Conservation (phyloP, 169 alveolate species). For the Cryptosporidium tyzzeri region DNA sequence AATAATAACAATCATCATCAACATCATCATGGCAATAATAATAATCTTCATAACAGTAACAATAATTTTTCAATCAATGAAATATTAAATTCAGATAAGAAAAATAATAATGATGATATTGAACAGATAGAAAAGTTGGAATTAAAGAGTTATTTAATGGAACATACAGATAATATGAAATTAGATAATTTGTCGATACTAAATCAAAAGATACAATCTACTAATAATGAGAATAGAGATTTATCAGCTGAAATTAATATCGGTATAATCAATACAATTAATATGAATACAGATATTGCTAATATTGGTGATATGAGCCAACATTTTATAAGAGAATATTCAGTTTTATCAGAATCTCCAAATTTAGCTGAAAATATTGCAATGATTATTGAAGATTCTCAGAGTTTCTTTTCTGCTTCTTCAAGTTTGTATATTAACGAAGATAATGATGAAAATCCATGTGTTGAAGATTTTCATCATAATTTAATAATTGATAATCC, state of each 20-base stretch:
- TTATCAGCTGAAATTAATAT: slow-evolving; percentile 16
- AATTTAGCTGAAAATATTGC: slow-evolving; percentile 27
- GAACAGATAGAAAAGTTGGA: slow-evolving; percentile 29
- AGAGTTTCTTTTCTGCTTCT: slow-evolving; percentile 32
- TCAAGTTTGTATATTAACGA: slow-evolving; percentile 5
- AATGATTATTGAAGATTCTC: slow-evolving; percentile 9
- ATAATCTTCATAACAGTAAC: no score
- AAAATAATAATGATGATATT: slow-evolving; percentile 1
- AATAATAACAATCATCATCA: neutral
- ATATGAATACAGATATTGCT: slow-evolving; percentile 58
- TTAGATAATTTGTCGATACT: no score
- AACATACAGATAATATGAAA: neutral
- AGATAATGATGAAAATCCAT: neutral
- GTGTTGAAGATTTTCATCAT: slow-evolving; percentile 1
- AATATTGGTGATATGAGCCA: slow-evolving; percentile 56
- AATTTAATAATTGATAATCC: slow-evolving; percentile 19
- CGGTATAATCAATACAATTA: slow-evolving; percentile 54
- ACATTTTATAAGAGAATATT: slow-evolving; percentile 55
- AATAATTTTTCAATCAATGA: neutral
- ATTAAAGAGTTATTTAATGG: neutral
- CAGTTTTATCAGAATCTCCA: slow-evolving; percentile 36
- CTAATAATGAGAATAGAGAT: neutral
- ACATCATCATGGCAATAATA: neutral
- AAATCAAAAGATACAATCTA: neutral
- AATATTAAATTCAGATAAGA: neutral